Evolutionary conservation across 805 yeast genomes (phyloP), one percentile per base, ranked within the genome.

Genomic region (Ogataea methanolica): DNA sequence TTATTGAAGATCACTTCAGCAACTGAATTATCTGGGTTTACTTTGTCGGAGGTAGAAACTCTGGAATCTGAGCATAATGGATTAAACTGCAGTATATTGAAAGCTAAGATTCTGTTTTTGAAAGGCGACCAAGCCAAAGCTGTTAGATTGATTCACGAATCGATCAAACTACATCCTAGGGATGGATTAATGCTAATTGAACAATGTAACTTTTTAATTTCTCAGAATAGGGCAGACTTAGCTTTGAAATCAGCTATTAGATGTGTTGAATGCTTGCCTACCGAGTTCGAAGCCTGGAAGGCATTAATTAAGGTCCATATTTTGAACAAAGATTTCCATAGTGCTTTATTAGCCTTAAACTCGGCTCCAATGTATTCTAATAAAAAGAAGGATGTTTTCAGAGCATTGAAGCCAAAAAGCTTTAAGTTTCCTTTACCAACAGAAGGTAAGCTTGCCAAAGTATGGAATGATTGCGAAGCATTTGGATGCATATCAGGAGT

Each of bases 261-360:
- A 23, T 78, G 90, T 5, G 81, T 85, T 17, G 71, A 76, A 43
- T 72, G 85, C 2, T 70, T 86, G n/a, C 96, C 96, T 0, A 72
- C 88, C 2, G 92, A 85, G 61, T 88, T 83, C 60, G 77, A 74
- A 44, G 70, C 85, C 29, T 88, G 96, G 96, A 78, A 76, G 49
- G 69, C 71, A 35, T 68, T 88, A 39, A 77, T 85, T 5, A 70
- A 80, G 50, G 76, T 80, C 34, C 82, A 88, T 56, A 73, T 85
- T 17, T 64, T 82, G 35, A 67, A 59, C 41, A 76, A 73, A 42
- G 80, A 87, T 58, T 79, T 72, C 54, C 69, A 71, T 36, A 72
- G 69, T 50, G 95, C 96, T 0, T 67, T 89, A 37, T 60, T 80
- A 36, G 75, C 91, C 0, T 69, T 88, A 52, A 89, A 89, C 60